Percentiles rank a stretch among this genome's conserved stretches.
phyloP scores from a whole-genome alignment of 495 filamentous ascomycete genomes.

The Cercophora samala region DNA sequence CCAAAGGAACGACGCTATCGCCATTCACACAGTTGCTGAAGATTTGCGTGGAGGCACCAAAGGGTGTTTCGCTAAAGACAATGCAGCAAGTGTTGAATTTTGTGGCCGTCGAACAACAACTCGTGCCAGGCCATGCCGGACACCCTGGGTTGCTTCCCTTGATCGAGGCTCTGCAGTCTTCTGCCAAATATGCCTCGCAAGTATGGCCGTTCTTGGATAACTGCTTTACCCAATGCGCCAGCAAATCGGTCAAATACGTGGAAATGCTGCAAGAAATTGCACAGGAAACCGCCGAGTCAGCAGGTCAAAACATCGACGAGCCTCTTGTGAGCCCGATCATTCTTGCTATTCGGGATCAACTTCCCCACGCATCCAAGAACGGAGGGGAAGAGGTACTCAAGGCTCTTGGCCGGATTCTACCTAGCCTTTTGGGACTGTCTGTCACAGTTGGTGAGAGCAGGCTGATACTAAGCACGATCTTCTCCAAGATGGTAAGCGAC shows the following conservation, averaged over 20 bases:
- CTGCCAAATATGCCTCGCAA: slow-evolving; percentile 10
- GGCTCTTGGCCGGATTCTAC: slow-evolving; percentile 54
- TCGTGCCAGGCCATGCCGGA: slow-evolving; percentile 39
- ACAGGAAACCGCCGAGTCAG: slow-evolving; percentile 20
- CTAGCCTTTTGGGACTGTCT: slow-evolving; percentile 50
- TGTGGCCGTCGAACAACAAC: slow-evolving; percentile 50
- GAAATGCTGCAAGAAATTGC: slow-evolving; percentile 46
- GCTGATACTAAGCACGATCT: slow-evolving; percentile 36
- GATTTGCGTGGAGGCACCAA: slow-evolving; percentile 46
- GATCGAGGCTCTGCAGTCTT: slow-evolving; percentile 44
- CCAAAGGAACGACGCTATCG: slow-evolving; percentile 50
- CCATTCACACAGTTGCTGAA: slow-evolving; percentile 63
- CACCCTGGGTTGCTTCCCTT: slow-evolving; percentile 52
- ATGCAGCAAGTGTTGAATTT: slow-evolving; percentile 46
- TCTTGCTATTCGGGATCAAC: slow-evolving; percentile 69
- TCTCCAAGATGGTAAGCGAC: slow-evolving; percentile 30
- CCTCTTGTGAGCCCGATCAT: slow-evolving; percentile 49
- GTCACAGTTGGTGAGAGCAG: slow-evolving; percentile 41
- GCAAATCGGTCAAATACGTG: slow-evolving; percentile 71
- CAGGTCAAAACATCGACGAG: slow-evolving; percentile 6
- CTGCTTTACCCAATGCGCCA: slow-evolving; percentile 65
- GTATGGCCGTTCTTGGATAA: slow-evolving; percentile 74
- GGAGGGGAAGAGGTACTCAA: slow-evolving; percentile 37
- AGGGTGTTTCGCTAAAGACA: slow-evolving; percentile 40
- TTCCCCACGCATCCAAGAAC: slow-evolving; percentile 62